Base-by-base conservation (phyloP, 1,139 yeast genomes). In the Taphrina betulina region DNA sequence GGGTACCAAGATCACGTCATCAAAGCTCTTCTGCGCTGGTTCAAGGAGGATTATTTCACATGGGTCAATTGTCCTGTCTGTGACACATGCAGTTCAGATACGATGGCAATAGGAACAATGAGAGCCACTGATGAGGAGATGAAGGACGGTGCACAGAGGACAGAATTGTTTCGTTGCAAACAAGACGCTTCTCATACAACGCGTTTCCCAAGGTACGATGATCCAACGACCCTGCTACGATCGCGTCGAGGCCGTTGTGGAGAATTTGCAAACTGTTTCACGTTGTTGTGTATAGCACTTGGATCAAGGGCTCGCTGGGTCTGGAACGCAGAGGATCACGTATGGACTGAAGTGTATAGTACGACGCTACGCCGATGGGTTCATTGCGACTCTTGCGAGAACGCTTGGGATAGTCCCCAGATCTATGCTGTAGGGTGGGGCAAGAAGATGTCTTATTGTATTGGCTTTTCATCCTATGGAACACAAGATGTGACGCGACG, bases 271-370 rank as follows among this genome's bases (percentile, higher is more conserved):
- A 85, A 86, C 67, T 79, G 94, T 61, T 89, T 90, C 66, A 76
- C 86, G 55, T 72, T 88, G 40, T 70, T 89, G 2, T 71, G 90
- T 58, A 75, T 81, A 38, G 81, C 95, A 0, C 70, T 89, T 35
- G 88, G 85, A 1, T 71, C 81, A 5, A 73, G 78, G 35, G 75
- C 77, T 0, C 71, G 98, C 57, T 89, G 84, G 66, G 75, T 89
- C 1, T 86, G 95, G 95, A 89, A 89, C 67, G 74, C 78, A 3
- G 98, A 90, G 67, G 97, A 90, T 66, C 98, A 90, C 67, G 96
- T 67, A 5, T 90, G 97, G 98, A 84, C 95, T 64, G 98, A 90
- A 67, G 83, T 85, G 63, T 90, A 80, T 67, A 85, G 95, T 1
- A 69, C 66, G 0, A 66, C 71, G 19, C 74, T 79, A 61, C 68